Conservation (phyloP, 805 yeast genomes). For the Middelhovenomyces tepae region DNA sequence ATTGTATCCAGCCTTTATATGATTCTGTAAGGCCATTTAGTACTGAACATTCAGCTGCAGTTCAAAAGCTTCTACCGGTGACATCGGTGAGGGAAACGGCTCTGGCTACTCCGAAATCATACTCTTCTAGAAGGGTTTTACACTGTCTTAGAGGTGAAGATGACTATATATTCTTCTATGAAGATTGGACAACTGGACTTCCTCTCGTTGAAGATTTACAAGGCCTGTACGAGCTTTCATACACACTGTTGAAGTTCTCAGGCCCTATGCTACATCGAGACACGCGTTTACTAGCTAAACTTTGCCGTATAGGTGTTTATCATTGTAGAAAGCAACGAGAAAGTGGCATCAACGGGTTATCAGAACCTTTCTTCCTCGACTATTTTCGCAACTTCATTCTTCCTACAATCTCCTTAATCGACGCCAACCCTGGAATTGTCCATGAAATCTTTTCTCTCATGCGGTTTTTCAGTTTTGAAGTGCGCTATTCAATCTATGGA, state of each 20-base stretch:
- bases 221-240: slow-evolving; percentile 40
- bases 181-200: slow-evolving; percentile 39
- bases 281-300: slow-evolving; percentile 41
- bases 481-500: slow-evolving; percentile 71
- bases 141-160: background rate
- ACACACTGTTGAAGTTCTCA: slow-evolving; percentile 41
- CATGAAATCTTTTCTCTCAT: slow-evolving; percentile 53
- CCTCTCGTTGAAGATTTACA: slow-evolving; percentile 32
- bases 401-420: slow-evolving; percentile 49
- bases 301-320: slow-evolving; percentile 50
- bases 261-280: slow-evolving; percentile 48
- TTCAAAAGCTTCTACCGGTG: slow-evolving; percentile 18
- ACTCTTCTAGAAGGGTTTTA: background rate
- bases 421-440: slow-evolving; percentile 49
- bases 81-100: slow-evolving; percentile 6
- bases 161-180: slow-evolving; percentile 34
- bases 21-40: slow-evolving; percentile 1
- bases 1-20: slow-evolving; percentile 43
- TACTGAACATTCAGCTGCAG: slow-evolving; percentile 5
- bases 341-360: slow-evolving; percentile 13
- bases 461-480: slow-evolving; percentile 45
- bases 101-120: slow-evolving; percentile 2
- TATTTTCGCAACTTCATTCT: slow-evolving; percentile 58
- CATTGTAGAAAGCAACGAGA: slow-evolving; percentile 25
- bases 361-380: slow-evolving; percentile 41